Evolutionary conservation across 495 filamentous ascomycete genomes (phyloP), one percentile per base, ranked within the genome.

Genomic region (Hypoxylon rickii): DNA sequence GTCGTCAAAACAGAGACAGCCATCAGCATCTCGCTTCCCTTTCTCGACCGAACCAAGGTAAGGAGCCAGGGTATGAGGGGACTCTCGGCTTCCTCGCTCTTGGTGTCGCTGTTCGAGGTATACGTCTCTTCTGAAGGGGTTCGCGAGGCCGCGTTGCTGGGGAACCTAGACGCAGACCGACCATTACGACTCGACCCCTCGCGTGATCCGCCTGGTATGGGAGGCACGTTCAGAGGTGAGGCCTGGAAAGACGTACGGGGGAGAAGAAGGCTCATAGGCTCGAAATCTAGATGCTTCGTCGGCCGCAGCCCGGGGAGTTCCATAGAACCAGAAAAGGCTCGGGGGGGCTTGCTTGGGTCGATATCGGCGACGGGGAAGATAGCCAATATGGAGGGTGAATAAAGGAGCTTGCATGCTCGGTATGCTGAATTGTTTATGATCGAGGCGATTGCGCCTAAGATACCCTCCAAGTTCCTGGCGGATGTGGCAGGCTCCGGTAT

Each of bases 41-140:
- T 72, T 42, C 83, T 79, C 10, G 81, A 81, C 57, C 90, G 79
- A 19, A 87, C 78, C 11, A 90, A 67, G 46, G 83, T 76, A 20
- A 97, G 80, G 10, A 98, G 83, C 89, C 91, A 97, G 8, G 86
- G 84, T 33, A 96, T 80, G 8, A 97, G 70, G 15, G 87, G 82
- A 51, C 83, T 95, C 58, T 96, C 93, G 12, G 85, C 80, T 6
- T 90, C 85, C 36, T 87, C 84, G 0, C 72, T 49, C 6, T 78
- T 67, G 1, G 51, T 24, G 2, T 73, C 70, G 7, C 44, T 57
- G 19, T 59, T 64, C 1, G 51, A 47, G 12, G 51, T 43, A 10
- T 49, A 55, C 5, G 66, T 44, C 17, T 74, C 73, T 39, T 39
- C 66, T 32, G 54, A 60, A 15, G 43, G 63, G 8, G 53, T 66